Percentiles rank a stretch among this genome's conserved stretches.
These are phyloP conservation scores for Phytophthora pini DNA, from an alignment of 352 stramenopile species.

Conservation along the genomic window DNA sequence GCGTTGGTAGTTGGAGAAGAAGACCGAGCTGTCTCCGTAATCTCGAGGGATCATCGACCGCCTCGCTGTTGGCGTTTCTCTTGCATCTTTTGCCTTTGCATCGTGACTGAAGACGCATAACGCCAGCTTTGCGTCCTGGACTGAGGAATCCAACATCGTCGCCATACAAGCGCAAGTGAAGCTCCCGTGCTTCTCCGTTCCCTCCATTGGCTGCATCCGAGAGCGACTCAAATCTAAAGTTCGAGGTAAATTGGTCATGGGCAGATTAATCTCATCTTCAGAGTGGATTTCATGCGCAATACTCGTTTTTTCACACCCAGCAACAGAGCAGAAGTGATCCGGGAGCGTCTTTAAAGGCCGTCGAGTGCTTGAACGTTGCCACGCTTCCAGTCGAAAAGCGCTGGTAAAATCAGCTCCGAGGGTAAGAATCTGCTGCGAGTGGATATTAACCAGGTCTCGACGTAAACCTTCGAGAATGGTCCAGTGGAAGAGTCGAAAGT, in stretches of 20 bases:
- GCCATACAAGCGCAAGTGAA: slow-evolving; percentile 67
- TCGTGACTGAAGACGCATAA: slow-evolving; percentile 72
- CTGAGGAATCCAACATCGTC: slow-evolving; percentile 61
- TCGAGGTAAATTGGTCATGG: slow-evolving; percentile 79
- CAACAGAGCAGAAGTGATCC: slow-evolving; percentile 66
- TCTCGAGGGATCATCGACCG: slow-evolving; percentile 17
- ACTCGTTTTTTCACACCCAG: slow-evolving; percentile 41
- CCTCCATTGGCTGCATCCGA: slow-evolving; percentile 43
- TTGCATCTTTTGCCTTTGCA: slow-evolving; percentile 18
- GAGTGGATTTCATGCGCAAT: slow-evolving; percentile 59
- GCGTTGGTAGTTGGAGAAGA: slow-evolving; percentile 60
- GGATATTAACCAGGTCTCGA: slow-evolving; percentile 53
- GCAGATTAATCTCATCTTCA: slow-evolving; percentile 50
- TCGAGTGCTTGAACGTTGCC: slow-evolving; percentile 48
- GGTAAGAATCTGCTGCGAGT: slow-evolving; percentile 74
- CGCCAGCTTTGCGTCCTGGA: slow-evolving; percentile 43
- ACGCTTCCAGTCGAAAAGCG: slow-evolving; percentile 55
- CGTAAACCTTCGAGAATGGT: slow-evolving; percentile 53
- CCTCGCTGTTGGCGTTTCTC: not conserved
- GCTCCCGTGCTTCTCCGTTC: slow-evolving; percentile 59
- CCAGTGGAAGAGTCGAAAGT: slow-evolving; percentile 47
- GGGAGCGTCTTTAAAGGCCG: slow-evolving; percentile 30
- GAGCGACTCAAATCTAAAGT: slow-evolving; percentile 65
- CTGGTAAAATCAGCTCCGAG: slow-evolving; percentile 74
- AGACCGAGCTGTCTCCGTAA: slow-evolving; percentile 11